Conservation (phyloP, 306 rosid species). For the Glycine soja region DNA sequence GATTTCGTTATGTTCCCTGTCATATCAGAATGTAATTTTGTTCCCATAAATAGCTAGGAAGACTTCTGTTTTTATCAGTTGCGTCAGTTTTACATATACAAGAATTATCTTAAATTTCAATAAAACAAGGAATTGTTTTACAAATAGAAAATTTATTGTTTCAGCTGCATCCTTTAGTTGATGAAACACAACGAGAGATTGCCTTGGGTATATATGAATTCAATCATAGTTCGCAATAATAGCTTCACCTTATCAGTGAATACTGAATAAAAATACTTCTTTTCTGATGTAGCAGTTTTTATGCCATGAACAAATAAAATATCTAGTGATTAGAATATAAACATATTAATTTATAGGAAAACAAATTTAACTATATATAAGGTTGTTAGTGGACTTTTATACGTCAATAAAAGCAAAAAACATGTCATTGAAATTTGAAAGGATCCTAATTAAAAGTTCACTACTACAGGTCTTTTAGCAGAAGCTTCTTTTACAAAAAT, state of each 20-base stretch:
- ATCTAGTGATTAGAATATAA: neutral
- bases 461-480: constrained; percentile 6
- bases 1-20: neutral
- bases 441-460: constrained; percentile 6
- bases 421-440: neutral
- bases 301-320: neutral
- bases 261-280: neutral
- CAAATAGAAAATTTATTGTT: neutral
- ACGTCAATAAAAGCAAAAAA: constrained; percentile 30
- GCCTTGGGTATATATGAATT: neutral
- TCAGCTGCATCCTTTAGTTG: neutral
- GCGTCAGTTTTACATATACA: neutral
- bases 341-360: neutral
- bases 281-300: neutral
- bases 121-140: neutral
- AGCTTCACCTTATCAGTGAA: neutral
- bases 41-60: constrained; percentile 1
- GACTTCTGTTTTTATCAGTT: neutral
- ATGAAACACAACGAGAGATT: neutral
- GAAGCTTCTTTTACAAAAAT: constrained; percentile 47
- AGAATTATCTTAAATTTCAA: neutral
- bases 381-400: neutral
- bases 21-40: neutral
- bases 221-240: neutral
- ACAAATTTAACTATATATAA: constrained; percentile 17